Base-by-base conservation (phyloP, 23 red algal species). In the Gracilaria gracilis region DNA sequence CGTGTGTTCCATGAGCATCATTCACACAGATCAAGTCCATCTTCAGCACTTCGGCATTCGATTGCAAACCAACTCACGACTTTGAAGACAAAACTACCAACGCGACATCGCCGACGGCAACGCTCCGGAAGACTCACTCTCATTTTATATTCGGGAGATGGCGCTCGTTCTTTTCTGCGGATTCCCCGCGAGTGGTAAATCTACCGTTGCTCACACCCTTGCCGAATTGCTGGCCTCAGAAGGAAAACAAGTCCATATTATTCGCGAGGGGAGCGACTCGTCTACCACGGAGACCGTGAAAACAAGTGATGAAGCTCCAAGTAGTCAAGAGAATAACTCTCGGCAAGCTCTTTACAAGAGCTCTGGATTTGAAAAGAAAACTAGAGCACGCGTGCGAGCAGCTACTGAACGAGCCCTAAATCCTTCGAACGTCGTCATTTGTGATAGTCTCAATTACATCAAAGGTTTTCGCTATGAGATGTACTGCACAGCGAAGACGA, bases 381-480 rank as follows among this genome's bases (percentile, higher is more conserved):
- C 89, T n/a, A 82, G 95, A 51, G 89, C 88, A 23, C 88, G 83
- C 46, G 66, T 96, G 32, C 80, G 88, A 36, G 88, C 88, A 28
- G 71, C 65, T 4, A 57, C 85, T 29, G 95, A 96, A 33, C 95
- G 95, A 19, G 67, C 81, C 19, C 79, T 91, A 6, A 75, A 53
- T 27, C 36, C 64, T 32, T 54, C 53, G 7, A 87, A 79, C 12
- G 36, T 84, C 0, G 95, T 96, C 11, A 80, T 96, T 33, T 88
- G 91, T 36, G 95, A 96, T 75, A 87, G 82, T 36, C 84, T 91
- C 39, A 98, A 95, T 49, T 90, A 92, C 55, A 90, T 98, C 77
- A 93, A 93, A 73, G 96, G 96, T 27, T 98, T 92, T 79, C 96
- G 96, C 19, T 98, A 98, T 74, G 96, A 98, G 79, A 83, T 98